phyloP scores from a whole-genome alignment of 169 alveolate species.

The Neospora caninum region DNA sequence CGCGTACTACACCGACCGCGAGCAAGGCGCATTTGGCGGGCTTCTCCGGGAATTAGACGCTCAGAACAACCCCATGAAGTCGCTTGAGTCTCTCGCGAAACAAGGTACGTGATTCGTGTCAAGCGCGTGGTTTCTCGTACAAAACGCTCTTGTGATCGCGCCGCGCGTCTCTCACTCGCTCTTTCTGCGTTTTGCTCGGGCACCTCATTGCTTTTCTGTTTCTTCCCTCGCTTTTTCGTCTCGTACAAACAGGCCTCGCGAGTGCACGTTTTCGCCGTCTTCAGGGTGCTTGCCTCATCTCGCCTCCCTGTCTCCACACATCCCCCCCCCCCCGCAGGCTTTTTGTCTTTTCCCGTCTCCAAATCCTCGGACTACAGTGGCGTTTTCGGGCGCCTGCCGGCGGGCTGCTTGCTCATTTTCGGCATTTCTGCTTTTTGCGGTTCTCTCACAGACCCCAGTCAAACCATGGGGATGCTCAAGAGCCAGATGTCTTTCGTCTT shows the following conservation, averaged over 20 bases:
- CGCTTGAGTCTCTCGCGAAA: conserved; percentile 42
- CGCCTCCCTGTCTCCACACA: conserved; percentile 18
- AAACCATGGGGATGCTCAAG: conserved; percentile 79
- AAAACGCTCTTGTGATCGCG: background rate
- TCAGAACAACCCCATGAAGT: conserved; percentile 27
- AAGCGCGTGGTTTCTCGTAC: background rate
- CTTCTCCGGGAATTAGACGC: background rate
- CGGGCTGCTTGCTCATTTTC: conserved; percentile 51
- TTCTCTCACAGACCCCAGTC: conserved; percentile 72
- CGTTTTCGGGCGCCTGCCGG: conserved; percentile 22
- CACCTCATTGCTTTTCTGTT: no score
- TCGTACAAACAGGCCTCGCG: no score
- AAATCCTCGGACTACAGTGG: conserved; percentile 64
- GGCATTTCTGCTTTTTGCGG: conserved; percentile 55
- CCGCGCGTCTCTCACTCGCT: no score
- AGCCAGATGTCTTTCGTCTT: conserved; percentile 80
- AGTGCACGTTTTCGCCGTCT: no score
- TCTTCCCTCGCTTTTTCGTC: no score
- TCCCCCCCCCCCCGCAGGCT: conserved; percentile 56
- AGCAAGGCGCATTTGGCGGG: background rate
- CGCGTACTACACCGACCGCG: conserved; percentile 10
- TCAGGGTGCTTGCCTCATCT: conserved; percentile 41
- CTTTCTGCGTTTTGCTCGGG: no score
- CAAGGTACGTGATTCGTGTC: background rate
- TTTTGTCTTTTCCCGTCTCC: conserved; percentile 54